Evolutionary conservation across 2,329 filamentous ascomycete species (phyloP).

Genomic region (Diaporthe humulicola): DNA sequence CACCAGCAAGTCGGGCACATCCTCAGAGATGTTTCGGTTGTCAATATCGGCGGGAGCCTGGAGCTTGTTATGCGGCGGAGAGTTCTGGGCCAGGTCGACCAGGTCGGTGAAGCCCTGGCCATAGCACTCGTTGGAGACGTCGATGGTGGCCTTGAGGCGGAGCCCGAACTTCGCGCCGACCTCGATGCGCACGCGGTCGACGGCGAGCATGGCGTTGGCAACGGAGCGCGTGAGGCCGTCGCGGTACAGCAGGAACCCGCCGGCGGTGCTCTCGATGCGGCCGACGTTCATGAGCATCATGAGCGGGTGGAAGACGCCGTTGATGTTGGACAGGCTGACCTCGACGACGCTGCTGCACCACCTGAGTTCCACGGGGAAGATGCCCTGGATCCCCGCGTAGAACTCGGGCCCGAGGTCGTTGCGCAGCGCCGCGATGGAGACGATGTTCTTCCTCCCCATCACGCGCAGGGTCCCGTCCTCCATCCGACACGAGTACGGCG

Average conservation of each 20-base stretch:
- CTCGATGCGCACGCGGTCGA: constrained; percentile 43
- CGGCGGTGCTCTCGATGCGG: constrained; percentile 45
- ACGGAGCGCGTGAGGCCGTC: constrained; percentile 42
- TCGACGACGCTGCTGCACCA: constrained; percentile 47
- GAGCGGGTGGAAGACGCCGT: constrained; percentile 46
- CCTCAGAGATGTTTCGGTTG: constrained; percentile 45
- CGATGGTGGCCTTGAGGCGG: constrained; percentile 40
- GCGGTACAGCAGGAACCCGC: constrained; percentile 44
- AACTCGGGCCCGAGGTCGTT: constrained; percentile 23
- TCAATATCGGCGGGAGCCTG: constrained; percentile 41
- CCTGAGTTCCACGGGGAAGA: constrained; percentile 43
- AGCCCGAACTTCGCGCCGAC: constrained; percentile 45
- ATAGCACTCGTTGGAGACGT: constrained; percentile 46
- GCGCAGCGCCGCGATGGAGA: constrained; percentile 25
- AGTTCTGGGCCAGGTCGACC: constrained; percentile 44
- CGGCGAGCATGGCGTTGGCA: constrained; percentile 42
- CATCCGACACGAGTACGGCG: constrained; percentile 45
- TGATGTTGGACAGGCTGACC: constrained; percentile 46
- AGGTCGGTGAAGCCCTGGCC: constrained; percentile 43
- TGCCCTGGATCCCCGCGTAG: constrained; percentile 35
- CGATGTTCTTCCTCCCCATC: constrained; percentile 41
- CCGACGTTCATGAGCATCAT: constrained; percentile 48
- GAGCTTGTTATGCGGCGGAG: constrained; percentile 44
- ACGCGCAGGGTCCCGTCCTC: constrained; percentile 41
- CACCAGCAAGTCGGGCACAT: constrained; percentile 43